phyloP scores from a whole-genome alignment of 1,139 yeast species.

The Saccharomyces pastorianus region DNA sequence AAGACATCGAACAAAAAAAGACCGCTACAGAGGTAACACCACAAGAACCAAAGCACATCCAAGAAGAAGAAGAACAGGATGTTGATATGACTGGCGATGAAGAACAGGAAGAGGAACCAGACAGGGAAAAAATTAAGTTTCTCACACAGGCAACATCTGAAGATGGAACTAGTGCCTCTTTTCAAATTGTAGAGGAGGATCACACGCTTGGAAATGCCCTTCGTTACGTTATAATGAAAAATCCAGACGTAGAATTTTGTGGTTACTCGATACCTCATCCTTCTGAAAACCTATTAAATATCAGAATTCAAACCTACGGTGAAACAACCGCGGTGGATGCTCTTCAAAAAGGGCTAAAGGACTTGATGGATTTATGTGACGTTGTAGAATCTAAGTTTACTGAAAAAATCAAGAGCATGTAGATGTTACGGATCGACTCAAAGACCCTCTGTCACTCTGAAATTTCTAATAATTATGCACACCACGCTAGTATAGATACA shows the following conservation, averaged over 20 bases:
- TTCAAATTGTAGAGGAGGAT: conserved; percentile 86
- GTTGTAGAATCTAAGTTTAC: conserved; percentile 74
- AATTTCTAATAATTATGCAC: neutral
- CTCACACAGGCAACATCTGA: conserved; percentile 83
- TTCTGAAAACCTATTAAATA: conserved; percentile 79
- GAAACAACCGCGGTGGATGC: conserved; percentile 85
- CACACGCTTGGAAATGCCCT: conserved; percentile 93
- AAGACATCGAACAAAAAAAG: neutral
- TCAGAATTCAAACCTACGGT: conserved; percentile 92
- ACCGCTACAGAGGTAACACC: neutral
- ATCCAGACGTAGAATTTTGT: conserved; percentile 95
- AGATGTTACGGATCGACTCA: neutral
- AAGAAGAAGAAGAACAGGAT: conserved; percentile 6
- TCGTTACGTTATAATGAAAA: conserved; percentile 90
- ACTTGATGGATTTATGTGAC: conserved; percentile 72
- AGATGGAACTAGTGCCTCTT: conserved; percentile 92
- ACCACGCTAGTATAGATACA: neutral
- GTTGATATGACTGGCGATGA: conserved; percentile 18
- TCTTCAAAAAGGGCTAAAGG: conserved; percentile 82
- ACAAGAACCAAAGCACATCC: conserved; percentile 1
- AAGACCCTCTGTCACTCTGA: neutral
- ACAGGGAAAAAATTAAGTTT: conserved; percentile 36
- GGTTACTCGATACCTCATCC: conserved; percentile 99
- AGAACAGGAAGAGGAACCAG: conserved; percentile 33
- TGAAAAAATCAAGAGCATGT: conserved; percentile 45